Base-by-base conservation (phyloP, 2,329 filamentous ascomycete species). In the Fusarium sp. region DNA sequence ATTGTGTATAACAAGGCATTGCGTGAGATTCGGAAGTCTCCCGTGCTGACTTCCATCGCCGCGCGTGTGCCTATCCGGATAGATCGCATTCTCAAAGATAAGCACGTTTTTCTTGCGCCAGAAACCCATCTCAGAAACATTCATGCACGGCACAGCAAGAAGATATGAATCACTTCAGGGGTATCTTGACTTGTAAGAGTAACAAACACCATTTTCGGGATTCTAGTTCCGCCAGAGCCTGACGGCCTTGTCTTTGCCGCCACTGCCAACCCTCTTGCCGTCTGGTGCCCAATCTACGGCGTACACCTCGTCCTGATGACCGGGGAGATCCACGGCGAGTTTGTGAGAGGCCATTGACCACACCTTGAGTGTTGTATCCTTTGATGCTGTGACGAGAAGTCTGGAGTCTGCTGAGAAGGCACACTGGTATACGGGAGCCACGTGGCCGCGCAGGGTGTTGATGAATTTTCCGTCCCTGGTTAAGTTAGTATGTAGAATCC, bases 221-320 rank as follows among this genome's bases (percentile, higher is more conserved):
- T 53, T 68, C 63, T 81, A 91, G 77, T 90, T 88, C 71, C 87
- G 84, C 89, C 89, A 92, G 41, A 91, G 79, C 70, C 89, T 83
- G 21, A 92, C 88, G 4, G 89, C 89, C 79, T 97, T 98, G 79
- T 99, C 96, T 78, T 95, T 95, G 12, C 96, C 96, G 56, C 94
- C 96, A 78, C 94, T 97, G 20, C 91, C 94, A 18, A 98, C 94
- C 73, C 91, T 90, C 72, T 93, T 88, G 11, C 96, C 96, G 77
- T 98, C 94, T 1, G 93, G 91, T 72, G 92, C 94, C 96, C 95
- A 98, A 78, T 98, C 95, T 15, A 98, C 90, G 0, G 94, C 93
- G 79, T 94, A 98, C 1, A 98, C 94, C 78, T 98, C 93, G 75
- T 97, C 95, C 77, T 93, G 88, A 78, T 98, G 95, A 0, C 95